Base-by-base conservation (phyloP, 177 flowering plant species). In the Vitis hybrid region DNA sequence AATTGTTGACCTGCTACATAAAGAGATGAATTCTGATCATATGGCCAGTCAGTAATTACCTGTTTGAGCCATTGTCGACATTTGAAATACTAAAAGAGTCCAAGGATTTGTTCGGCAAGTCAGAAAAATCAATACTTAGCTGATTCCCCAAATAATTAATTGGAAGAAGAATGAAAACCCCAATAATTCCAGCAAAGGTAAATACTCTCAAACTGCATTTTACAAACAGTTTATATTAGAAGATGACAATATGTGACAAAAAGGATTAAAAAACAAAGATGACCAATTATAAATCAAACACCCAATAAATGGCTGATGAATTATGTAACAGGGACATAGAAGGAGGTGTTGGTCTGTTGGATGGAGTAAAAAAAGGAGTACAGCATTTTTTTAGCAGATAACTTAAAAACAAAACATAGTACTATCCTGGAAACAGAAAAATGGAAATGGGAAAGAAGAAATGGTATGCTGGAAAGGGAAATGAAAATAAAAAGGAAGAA, bases 1-100 rank as follows among this genome's bases (percentile, higher is more conserved):
- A 39, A 39, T 39, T 39, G 2, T 13, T 12, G 19, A 19, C 39
- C 39, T 22, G 62, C 29, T 3, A 19, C 29, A 56, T 18, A 21
- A 31, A 19, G 33, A 9, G 16, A 56, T 31, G 18, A 31, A n/a
- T 26, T 13, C 18, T 22, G 50, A 51, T 60, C 21, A 39, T 48
- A 16, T 58, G 12, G 48, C 50, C 29, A 68, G 64, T 51, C 7
- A 53, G 21, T 12, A 61, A 11, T 72, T 65, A 94, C 98, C 95
- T 70, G 76, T 87, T 86, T 75, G 98, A 94, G 15, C 99, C 97
- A 83, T 88, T 70, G 48, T 90, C 71, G 66, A 94, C 91, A 82
- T 94, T 93, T 31, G 99, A 91, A 72, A 94, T 89, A 81, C 87
- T 88, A 81, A 94, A 94, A 49, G 82, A 70, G 56, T 94, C 99